Base-by-base conservation (phyloP, 225 moss, liverwort and hornwort genomes). In the Lunularia cruciata region DNA sequence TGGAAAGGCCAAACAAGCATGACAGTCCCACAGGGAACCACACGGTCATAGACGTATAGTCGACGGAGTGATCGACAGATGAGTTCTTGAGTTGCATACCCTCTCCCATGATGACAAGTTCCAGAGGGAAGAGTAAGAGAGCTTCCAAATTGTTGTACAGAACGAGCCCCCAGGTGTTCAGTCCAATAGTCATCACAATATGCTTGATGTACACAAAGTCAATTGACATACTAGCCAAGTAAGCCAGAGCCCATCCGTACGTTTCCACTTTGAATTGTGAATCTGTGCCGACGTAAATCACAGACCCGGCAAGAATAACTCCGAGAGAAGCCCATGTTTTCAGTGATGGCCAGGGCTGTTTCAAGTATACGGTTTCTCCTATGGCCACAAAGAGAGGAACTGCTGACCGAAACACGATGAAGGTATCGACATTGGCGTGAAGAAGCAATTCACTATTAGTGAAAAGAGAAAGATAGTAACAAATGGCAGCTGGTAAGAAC, bases 131-230 rank as follows among this genome's bases (percentile, higher is more conserved):
- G 26, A 92, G 87, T 18, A 92, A 49, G 12, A 92, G 84, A 30
- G 92, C 92, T 61, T 89, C 87, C 22, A 92, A 72, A 38, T 92
- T 92, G 77, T 92, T 90, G 86, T 92, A 92, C n/a, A 92, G 71
- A 20, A 92, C 92, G 27, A 92, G 28, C 0, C 92, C 89, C 92
- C 92, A 92, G 6, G 92, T 92, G 67, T 85, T 86, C 38, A 92
- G 80, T 15, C 92, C 90, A 8, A 92, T 84, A 0, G 92, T 92
- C 92, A 92, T 92, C 36, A 92, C 92, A 28, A 92, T 89, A 66
- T 92, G 92, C 61, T 92, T 92, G 56, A 92, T 89, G 53, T 92
- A 92, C 7, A 92, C 92, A 47, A 92, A 89, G 67, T 92, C 92
- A 43, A 92, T 72, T 11, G 90, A 86, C 87, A 92, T 92, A 76